Evolutionary conservation across 202 grass and related monocot species (phyloP).

Genomic region (Cymbopogon flexuosus): DNA sequence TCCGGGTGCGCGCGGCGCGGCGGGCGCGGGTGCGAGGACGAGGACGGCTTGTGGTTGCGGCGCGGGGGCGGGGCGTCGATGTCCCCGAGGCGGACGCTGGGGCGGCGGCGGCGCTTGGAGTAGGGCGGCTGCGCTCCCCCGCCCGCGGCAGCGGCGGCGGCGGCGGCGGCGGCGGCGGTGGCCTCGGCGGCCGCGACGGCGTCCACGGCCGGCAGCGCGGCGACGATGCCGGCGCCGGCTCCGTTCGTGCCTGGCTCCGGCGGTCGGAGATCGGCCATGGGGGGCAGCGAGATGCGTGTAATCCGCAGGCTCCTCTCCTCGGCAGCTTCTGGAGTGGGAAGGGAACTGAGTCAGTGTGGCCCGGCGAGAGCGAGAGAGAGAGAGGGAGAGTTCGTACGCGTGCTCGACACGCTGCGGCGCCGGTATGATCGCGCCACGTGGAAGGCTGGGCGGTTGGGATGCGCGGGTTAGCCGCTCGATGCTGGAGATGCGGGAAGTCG

Average conservation of each 20-base stretch:
- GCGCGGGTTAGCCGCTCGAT: neutral
- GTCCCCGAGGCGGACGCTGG: constrained; percentile 87
- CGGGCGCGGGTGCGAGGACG: constrained; percentile 38
- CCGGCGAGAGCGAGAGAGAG: neutral
- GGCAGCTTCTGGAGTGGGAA: neutral
- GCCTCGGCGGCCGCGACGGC: constrained; percentile 1
- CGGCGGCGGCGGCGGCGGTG: neutral
- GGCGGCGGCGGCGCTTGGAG: constrained; percentile 79
- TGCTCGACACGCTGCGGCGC: neutral
- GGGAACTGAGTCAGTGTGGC: neutral
- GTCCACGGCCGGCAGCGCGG: neutral
- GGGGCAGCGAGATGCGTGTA: constrained; percentile 44
- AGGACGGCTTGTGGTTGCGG: constrained; percentile 39
- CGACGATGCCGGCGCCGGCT: neutral
- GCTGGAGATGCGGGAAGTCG: neutral
- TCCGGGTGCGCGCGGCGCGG: constrained; percentile 36
- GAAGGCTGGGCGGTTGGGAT: neutral
- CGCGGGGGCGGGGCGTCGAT: constrained; percentile 49
- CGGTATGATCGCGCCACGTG: neutral
- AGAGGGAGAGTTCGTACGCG: neutral
- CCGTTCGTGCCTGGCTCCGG: constrained; percentile 53
- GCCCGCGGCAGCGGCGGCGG: neutral
- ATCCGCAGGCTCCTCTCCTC: constrained; percentile 16
- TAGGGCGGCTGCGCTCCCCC: constrained; percentile 9
- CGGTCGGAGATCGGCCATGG: constrained; percentile 62